Percentiles rank a stretch among this genome's conserved stretches.
These are phyloP conservation scores for Rosellinia necatrix DNA, from an alignment of 2,329 filamentous ascomycete species.

Conservation along the genomic window DNA sequence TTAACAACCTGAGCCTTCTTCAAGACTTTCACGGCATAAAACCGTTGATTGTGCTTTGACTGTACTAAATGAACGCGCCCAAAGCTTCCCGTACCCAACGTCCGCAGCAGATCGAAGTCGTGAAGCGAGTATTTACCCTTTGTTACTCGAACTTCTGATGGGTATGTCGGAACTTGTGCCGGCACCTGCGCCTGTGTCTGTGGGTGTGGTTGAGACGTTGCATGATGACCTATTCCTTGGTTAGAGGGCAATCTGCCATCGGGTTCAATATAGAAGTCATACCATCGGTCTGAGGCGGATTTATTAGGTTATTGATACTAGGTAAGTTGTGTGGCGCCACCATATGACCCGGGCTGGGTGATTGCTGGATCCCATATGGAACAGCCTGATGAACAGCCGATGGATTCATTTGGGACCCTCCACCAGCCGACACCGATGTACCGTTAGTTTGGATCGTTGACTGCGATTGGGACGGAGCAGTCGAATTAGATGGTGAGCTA, in stretches of 20 bases:
- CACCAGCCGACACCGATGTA: constrained; percentile 38
- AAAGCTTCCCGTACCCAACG: constrained; percentile 94
- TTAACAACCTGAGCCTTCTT: constrained; percentile 99
- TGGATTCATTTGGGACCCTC: constrained; percentile 41
- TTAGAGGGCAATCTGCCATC: constrained; percentile 32
- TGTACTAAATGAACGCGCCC: constrained; percentile 95
- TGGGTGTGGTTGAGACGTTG: constrained; percentile 43
- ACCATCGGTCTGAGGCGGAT: constrained; percentile 59
- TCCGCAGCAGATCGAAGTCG: constrained; percentile 89
- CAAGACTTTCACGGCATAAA: constrained; percentile 97
- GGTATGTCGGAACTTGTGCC: constrained; percentile 35
- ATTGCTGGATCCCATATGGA: constrained; percentile 51
- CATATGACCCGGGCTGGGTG: constrained; percentile 38
- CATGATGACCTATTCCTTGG: constrained; percentile 42
- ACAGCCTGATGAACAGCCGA: constrained; percentile 38
- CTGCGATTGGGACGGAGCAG: constrained; percentile 30
- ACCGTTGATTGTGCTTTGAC: constrained; percentile 96
- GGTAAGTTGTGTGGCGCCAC: constrained; percentile 67
- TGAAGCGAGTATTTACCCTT: constrained; percentile 96
- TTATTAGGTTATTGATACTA: constrained; percentile 83
- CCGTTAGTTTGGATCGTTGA: constrained; percentile 31
- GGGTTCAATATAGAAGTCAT: constrained; percentile 20
- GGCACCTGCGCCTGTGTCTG: constrained; percentile 35
- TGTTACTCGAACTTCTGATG: constrained; percentile 66
- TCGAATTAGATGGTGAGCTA: constrained; percentile 34